phyloP scores from a whole-genome alignment of 768 basidiomycete species.

The Termitomyces sp. region DNA sequence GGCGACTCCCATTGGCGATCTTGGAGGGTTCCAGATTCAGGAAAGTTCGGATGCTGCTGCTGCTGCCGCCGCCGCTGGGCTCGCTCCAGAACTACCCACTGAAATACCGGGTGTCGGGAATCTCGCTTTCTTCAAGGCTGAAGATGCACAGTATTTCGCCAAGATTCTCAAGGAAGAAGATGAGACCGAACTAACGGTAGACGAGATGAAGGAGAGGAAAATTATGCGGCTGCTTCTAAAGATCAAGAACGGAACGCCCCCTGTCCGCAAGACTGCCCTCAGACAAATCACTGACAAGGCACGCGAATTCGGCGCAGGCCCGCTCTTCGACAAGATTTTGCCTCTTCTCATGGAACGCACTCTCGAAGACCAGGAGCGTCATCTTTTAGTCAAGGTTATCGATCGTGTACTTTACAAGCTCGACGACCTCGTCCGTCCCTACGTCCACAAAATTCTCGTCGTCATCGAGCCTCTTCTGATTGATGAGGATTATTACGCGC shows the following conservation, averaged over 20 bases:
- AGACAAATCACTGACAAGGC: slow-evolving; percentile 99
- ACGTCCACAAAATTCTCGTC: slow-evolving; percentile 99
- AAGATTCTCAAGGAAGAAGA: slow-evolving; percentile 96
- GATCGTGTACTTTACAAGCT: slow-evolving; percentile 98
- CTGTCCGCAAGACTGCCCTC: slow-evolving; percentile 95
- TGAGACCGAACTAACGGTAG: slow-evolving; percentile 87
- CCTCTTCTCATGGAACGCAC: slow-evolving; percentile 98
- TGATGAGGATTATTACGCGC: slow-evolving; percentile 95
- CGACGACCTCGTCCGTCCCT: slow-evolving; percentile 97
- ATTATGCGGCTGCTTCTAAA: slow-evolving; percentile 97
- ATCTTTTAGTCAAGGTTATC: slow-evolving; percentile 97
- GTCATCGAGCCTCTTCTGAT: slow-evolving; percentile 99
- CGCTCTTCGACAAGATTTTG: slow-evolving; percentile 97
- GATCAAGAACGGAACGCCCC: slow-evolving; percentile 99
- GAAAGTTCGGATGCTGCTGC: slow-evolving; percentile 91
- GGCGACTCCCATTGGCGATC: slow-evolving; percentile 50
- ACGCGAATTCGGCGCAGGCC: slow-evolving; percentile 96
- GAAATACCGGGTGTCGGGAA: slow-evolving; percentile 98
- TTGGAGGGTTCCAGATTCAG: slow-evolving; percentile 94
- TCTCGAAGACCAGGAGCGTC: slow-evolving; percentile 97
- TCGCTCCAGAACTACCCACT: slow-evolving; percentile 90
- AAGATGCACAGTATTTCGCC: slow-evolving; percentile 97
- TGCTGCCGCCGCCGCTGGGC: slow-evolving; percentile 84
- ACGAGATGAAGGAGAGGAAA: slow-evolving; percentile 99
- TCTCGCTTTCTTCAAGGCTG: slow-evolving; percentile 96